Base-by-base conservation (phyloP, 139 green algal genomes). In the Chlamydomonas sphaeroides region DNA sequence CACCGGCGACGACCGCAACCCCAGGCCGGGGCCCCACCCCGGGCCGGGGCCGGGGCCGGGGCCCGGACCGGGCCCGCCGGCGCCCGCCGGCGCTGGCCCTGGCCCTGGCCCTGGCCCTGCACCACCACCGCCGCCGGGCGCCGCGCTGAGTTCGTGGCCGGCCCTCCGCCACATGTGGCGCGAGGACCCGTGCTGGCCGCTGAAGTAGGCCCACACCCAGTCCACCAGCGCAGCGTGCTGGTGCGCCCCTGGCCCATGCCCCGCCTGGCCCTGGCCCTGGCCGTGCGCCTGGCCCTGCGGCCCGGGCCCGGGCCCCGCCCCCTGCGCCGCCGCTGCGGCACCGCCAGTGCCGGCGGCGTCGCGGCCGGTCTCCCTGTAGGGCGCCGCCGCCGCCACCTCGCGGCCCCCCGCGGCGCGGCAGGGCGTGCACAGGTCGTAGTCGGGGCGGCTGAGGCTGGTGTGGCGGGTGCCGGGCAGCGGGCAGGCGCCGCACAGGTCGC, bases 161-260 rank as follows among this genome's bases (percentile, higher is more conserved):
- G n/a, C n/a, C n/a, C n/a, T n/a, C 83, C 85, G 84, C 33, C 76
- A 38, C 83, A 88, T 85, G 39, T 80, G 49, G 18, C 33, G 33
- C 5, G 68, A 87, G 48, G 66, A 62, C 28, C 33, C n/a, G 49
- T 90, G 86, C 36, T 77, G 38, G 0, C 86, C 86, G 23, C 78
- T 74, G 85, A 93, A 93, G 65, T 93, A 93, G 25, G 28, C 21
- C 89, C 89, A 93, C 39, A 92, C 84, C 89, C 89, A 93, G 0
- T 86, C 36, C 33, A 92, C 35, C 20, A 93, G 80, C 63, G 63
- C 35, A 33, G 51, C 26, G 66, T 91, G 88, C 35, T 80, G 73
- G 41, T 39, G 11, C 45, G 45, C 45, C 45, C 11, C 45, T 53
- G 45, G 45, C 45, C 32, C 35, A 25, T 11, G 62, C 80, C 30